phyloP scores from a whole-genome alignment of 2,329 filamentous ascomycete species.

The Fusarium stilboides region DNA sequence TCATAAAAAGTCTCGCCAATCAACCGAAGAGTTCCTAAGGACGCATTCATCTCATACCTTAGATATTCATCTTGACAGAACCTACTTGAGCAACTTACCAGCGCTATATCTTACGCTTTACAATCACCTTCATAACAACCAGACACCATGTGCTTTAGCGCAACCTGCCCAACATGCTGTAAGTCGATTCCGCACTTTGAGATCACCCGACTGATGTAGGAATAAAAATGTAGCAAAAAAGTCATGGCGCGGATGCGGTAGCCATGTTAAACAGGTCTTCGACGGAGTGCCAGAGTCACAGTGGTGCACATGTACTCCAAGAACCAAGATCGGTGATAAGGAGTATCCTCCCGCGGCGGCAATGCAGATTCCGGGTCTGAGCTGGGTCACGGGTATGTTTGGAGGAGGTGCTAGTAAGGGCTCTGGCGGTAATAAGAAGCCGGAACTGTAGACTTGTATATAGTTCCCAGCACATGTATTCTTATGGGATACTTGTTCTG shows the following conservation, averaged over 20 bases:
- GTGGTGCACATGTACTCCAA: slow-evolving; percentile 65
- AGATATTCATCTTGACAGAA: neutral
- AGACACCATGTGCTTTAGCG: slow-evolving; percentile 59
- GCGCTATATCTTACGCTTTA: neutral
- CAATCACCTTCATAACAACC: neutral
- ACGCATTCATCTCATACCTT: too few relatives aligned
- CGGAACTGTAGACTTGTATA: slow-evolving; percentile 34
- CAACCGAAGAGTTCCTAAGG: too few relatives aligned
- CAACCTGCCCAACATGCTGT: slow-evolving; percentile 61
- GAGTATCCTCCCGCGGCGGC: slow-evolving; percentile 63
- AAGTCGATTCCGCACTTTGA: slow-evolving; percentile 34
- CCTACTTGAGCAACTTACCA: neutral
- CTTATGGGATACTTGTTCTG: neutral
- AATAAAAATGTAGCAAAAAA: slow-evolving; percentile 57
- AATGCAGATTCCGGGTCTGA: slow-evolving; percentile 57
- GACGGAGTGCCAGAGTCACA: slow-evolving; percentile 60
- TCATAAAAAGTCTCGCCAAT: too few relatives aligned
- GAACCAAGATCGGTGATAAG: slow-evolving; percentile 61
- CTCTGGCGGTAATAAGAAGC: slow-evolving; percentile 31
- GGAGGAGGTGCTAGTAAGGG: slow-evolving; percentile 26
- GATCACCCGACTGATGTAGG: too few relatives aligned
- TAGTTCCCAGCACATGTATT: neutral
- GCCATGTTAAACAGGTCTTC: slow-evolving; percentile 63
- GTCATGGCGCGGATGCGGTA: slow-evolving; percentile 66
- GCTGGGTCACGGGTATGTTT: slow-evolving; percentile 55